Base-by-base conservation (phyloP, 169 alveolate genomes). In the Neospora caninum region DNA sequence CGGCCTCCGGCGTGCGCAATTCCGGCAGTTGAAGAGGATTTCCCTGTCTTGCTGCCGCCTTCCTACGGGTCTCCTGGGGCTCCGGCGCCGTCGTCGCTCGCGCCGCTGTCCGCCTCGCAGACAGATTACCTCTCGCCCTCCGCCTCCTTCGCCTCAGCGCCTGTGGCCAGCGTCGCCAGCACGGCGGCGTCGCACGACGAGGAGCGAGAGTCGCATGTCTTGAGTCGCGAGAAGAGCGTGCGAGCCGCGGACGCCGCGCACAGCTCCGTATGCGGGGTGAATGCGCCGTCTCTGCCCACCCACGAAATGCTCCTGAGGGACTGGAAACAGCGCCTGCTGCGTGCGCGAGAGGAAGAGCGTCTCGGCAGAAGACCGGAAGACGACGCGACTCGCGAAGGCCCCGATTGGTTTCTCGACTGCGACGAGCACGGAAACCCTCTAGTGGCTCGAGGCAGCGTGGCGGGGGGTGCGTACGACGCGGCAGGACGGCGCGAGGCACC, bases 261-360 rank as follows among this genome's bases (percentile, higher is more conserved):
- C 18, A 0, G 38, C 34, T 82, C 89, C n/a, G 69, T 82, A 7
- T 82, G 89, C 64, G 88, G 88, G 10, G 29, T 41, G 6, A 82
- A 82, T 41, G 64, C 89, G 34, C 89, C 89, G 67, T 82, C 89
- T 9, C 67, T 82, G 25, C 89, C 89, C 67, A 82, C 89, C 10
- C 89, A 82, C 27, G 89, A 82, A 67, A 82, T 82, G 89, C 89
- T 82, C 10, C 38, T 82, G 38, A 4, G 89, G 4, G 89, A 82
- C 36, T 82, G 89, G 89, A 64, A 41, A 1, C 39, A 36, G 64
- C 67, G 67, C 36, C 64, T 82, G 20, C 0, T 78, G 29, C 22
- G 86, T 0, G 42, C 49, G 45, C 10, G 27, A 4, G 86, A 78
- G 27, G 86, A 78, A 25, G 86, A n/a, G 58, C 58, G 58, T 13